Percentiles rank a stretch among this genome's conserved stretches.
phyloP scores from a whole-genome alignment of 148 eudicot genomes.

The Bassia scoparia region DNA sequence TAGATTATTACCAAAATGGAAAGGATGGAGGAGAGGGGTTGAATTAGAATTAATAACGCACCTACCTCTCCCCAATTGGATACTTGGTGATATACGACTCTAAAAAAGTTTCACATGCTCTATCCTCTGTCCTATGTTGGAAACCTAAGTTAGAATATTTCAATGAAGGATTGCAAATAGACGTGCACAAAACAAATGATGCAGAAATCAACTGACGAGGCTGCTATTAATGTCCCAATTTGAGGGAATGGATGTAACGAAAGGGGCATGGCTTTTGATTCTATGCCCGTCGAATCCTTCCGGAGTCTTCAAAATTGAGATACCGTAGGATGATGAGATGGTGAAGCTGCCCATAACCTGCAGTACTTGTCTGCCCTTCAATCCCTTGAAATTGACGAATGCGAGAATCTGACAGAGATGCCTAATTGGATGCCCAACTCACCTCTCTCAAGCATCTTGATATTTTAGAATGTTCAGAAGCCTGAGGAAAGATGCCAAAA shows the following conservation, averaged over 20 bases:
- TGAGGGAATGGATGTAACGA: background rate
- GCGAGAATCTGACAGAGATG: background rate
- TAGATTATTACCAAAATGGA: background rate
- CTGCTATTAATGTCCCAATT: background rate
- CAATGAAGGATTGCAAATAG: background rate
- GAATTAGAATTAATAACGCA: background rate
- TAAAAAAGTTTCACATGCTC: background rate
- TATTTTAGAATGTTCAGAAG: background rate
- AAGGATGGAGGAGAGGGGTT: constrained; percentile 3
- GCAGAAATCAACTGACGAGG: background rate
- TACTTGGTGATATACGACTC: background rate
- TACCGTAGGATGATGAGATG: background rate
- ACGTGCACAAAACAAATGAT: background rate
- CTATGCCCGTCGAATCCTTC: background rate
- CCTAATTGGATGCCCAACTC: constrained; percentile 11
- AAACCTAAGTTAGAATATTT: background rate
- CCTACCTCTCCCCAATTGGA: background rate
- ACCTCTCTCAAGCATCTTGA: background rate
- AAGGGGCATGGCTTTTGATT: background rate
- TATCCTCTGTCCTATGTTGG: constrained; percentile 4
- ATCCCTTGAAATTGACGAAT: background rate
- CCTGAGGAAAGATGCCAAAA: constrained; percentile 8
- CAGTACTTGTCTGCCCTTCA: background rate
- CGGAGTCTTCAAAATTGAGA: background rate
- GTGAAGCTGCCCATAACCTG: background rate